Base-by-base conservation (phyloP, 2,329 filamentous ascomycete species). In the Penicillium sp. region DNA sequence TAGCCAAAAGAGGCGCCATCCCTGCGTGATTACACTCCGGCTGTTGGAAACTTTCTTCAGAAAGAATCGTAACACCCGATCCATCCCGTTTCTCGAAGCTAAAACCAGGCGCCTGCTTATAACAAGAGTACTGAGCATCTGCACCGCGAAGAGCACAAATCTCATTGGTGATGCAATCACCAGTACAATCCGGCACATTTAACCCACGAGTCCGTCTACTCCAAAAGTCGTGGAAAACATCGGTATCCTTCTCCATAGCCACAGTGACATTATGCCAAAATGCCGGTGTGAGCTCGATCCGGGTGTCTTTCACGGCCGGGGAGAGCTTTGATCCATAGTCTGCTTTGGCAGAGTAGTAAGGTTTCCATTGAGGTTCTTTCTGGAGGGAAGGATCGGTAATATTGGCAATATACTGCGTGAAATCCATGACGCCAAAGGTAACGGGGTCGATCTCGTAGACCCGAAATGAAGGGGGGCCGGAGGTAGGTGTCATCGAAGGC, bases 231-330 rank as follows among this genome's bases (percentile, higher is more conserved):
- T 76, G 68, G 58, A 84, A 84, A 1, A 73, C 64, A 0, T 61
- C 53, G 2, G 73, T 56, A 48, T 82, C 65, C 4, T 51, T 58
- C 53, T 80, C 77, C 42, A 85, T 76, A 3, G 70, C 63, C 1
- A 68, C 69, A 1, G 82, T 84, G 17, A 84, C 71, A 56, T 80
- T 77, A 63, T 84, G 82, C 82, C 83, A 85, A 66, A 84, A 84
- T 1, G 77, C 77, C 0, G 82, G 78, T 1, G 78, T 81, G 27
- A 86, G 75, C 56, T 85, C 75, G 5, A 64, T 62, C 0, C 56
- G 43, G 0, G 66, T 67, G 3, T 72, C 71, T 8, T 65, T 66
- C 15, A 78, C 56, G 1, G 78, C 74, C 30, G 79, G 76, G 24
- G 54, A 62, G 12, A 80, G 66, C 1, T 77, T 67, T 0, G 73